Percentiles rank a stretch among this genome's conserved stretches.
Conservation (phyloP, 306 rosid genomes). For the Vicia villosa region DNA sequence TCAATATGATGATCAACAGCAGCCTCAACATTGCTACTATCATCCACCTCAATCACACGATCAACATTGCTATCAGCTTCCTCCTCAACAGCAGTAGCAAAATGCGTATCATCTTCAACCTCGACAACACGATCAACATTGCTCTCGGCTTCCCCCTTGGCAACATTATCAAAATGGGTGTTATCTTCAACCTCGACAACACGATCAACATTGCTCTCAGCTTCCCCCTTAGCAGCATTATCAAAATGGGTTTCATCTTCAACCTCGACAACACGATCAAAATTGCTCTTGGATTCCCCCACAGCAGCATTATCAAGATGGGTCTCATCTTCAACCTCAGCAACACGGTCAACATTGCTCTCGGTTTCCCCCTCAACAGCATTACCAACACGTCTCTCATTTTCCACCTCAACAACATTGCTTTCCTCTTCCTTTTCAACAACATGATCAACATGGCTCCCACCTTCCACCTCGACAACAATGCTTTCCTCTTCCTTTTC, state of each 20-base stretch:
- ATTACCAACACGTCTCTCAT: not conserved
- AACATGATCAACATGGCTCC: not conserved
- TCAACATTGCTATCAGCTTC: constrained; percentile 33
- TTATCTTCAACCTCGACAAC: constrained; percentile 12
- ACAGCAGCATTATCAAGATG: constrained; percentile 27
- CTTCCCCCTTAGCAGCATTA: constrained; percentile 37
- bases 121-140: not conserved
- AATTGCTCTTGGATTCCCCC: constrained; percentile 16
- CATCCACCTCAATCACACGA: constrained; percentile 39
- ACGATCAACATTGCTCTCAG: not conserved
- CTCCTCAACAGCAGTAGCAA: constrained; percentile 21
- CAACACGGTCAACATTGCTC: not conserved
- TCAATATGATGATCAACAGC: constrained; percentile 37
- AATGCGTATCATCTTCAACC: constrained; percentile 10
- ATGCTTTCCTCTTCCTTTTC: no score
- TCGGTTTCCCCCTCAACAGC: constrained; percentile 36
- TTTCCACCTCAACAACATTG: not conserved
- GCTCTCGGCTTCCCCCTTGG: constrained; percentile 33
- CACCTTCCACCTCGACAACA: constrained; percentile 29
- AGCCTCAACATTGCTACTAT: constrained; percentile 31
- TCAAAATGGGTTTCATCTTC: constrained; percentile 13
- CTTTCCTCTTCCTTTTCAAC: no score
- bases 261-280: not conserved
- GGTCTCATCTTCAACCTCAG: constrained; percentile 14
- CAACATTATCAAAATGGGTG: constrained; percentile 14